Base-by-base conservation (phyloP, 1,284 basidiomycete species). In the Cutaneotrichosporon spelunceum region DNA sequence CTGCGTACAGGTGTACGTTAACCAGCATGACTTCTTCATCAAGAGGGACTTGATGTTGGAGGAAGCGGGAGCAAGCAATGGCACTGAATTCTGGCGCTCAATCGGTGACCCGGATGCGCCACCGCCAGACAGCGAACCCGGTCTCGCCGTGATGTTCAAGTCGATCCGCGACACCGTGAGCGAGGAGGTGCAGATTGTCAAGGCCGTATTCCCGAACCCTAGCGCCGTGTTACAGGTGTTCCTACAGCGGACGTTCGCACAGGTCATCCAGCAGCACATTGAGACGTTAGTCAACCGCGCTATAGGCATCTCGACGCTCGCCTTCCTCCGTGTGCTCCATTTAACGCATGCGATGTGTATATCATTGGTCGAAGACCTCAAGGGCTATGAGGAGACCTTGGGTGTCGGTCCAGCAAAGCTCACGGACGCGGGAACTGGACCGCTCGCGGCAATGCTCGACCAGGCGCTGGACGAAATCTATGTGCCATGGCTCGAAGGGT, bases 21-120 rank as follows among this genome's bases (percentile, higher is more conserved):
- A 99, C 72, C 96, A 99, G 78, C 96, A 99, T 74, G 96, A 99
- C 77, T 98, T 98, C 82, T 98, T 98, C 82, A 96, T 97, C 75
- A 82, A 81, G n/a, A 82, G 82, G 64, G 95, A 96, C 73, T 86
- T 89, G 59, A 74, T 82, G 11, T 65, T 80, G 36, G 81, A 81
- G 42, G 75, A 78, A 23, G 77, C 77, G 5, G 66, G 80, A 83
- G 49, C 81, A 81, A 27, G 23, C 52, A 58, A 84, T 64, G 70
- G 84, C 30, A 73, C 94, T 89, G 91, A 72, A 86, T 80, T 26
- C 10, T 99, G 96, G 96, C 82, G 83, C 19, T 77, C 82, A 0
- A 80, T 97, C 29, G 86, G 88, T 4, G 87, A 94, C 73, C 92
- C 95, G 0, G 86, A 93, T 70, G 81, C 85, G 8, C 83, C 82